A percentile compares a stretch with the other conserved stretches of the same genome.
Conservation (phyloP, 2,329 filamentous ascomycete genomes). For the Neonectria punicea region DNA sequence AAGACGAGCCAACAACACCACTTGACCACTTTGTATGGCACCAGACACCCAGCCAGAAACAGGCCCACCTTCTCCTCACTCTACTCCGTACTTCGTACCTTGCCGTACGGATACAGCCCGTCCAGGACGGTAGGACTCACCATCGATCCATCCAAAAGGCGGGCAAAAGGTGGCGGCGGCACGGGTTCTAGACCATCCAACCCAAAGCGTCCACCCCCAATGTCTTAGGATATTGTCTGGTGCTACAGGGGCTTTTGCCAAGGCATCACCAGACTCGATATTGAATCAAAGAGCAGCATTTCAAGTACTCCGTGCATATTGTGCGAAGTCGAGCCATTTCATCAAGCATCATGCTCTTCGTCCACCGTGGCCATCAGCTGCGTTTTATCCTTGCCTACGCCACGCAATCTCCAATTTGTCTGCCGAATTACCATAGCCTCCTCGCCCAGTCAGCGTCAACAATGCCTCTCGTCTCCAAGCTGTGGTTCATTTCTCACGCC, state of each 20-base stretch:
- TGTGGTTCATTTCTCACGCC: conserved; percentile 16
- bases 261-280: background rate
- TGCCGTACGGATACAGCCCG: background rate
- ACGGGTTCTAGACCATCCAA: conserved; percentile 3
- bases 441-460: background rate
- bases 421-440: conserved; percentile 4
- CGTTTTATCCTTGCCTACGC: conserved; percentile 7
- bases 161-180: background rate
- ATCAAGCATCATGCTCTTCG: background rate
- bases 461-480: background rate
- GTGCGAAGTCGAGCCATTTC: background rate
- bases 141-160: background rate
- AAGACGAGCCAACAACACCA: background rate
- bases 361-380: background rate
- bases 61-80: background rate
- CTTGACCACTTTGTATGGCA: background rate
- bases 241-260: background rate
- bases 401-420: conserved; percentile 13
- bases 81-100: background rate
- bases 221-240: background rate
- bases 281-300: background rate
- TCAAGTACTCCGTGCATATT: background rate
- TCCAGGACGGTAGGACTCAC: background rate
- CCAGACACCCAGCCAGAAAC: background rate
- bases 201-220: background rate